Conservation (phyloP, 2,329 filamentous ascomycete genomes). For the Aspergillus cejpii region DNA sequence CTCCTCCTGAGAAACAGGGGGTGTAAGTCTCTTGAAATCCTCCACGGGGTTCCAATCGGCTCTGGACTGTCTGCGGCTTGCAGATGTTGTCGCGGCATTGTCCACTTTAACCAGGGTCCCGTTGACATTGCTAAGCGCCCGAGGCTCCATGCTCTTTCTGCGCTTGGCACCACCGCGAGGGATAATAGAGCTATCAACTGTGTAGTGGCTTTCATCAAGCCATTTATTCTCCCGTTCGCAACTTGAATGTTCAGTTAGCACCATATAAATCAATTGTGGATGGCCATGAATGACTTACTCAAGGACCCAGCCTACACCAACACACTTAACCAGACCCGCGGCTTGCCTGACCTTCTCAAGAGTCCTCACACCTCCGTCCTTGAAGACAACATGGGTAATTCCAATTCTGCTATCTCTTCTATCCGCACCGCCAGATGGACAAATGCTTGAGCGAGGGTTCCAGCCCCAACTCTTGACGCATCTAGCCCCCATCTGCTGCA, state of each 20-base stretch:
- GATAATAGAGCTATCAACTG: constrained; percentile 59
- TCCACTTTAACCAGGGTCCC: constrained; percentile 50
- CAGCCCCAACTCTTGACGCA: constrained; percentile 71
- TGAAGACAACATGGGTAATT: constrained; percentile 85
- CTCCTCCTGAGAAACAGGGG: constrained; percentile 20
- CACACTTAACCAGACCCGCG: constrained; percentile 70
- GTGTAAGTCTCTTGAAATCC: constrained; percentile 31
- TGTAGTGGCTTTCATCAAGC: constrained; percentile 66
- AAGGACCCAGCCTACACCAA: constrained; percentile 81
- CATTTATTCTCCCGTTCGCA: constrained; percentile 70
- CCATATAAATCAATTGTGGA: neutral
- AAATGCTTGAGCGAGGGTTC: constrained; percentile 51
- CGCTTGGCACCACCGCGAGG: constrained; percentile 65
- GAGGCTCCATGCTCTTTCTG: constrained; percentile 76
- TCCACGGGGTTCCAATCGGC: constrained; percentile 27
- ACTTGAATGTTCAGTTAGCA: constrained; percentile 37
- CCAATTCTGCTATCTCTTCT: constrained; percentile 51
- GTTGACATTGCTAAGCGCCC: constrained; percentile 61
- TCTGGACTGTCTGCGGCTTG: constrained; percentile 25
- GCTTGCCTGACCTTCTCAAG: constrained; percentile 71
- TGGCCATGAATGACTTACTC: constrained; percentile 55
- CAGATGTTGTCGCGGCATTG: constrained; percentile 20
- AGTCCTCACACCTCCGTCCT: constrained; percentile 74
- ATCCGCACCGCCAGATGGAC: constrained; percentile 29
- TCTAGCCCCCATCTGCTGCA: constrained; percentile 73